A percentile compares a stretch with the other conserved stretches of the same genome.
Conservation (phyloP, 2,329 filamentous ascomycete species). For the Aspergillus sp. region DNA sequence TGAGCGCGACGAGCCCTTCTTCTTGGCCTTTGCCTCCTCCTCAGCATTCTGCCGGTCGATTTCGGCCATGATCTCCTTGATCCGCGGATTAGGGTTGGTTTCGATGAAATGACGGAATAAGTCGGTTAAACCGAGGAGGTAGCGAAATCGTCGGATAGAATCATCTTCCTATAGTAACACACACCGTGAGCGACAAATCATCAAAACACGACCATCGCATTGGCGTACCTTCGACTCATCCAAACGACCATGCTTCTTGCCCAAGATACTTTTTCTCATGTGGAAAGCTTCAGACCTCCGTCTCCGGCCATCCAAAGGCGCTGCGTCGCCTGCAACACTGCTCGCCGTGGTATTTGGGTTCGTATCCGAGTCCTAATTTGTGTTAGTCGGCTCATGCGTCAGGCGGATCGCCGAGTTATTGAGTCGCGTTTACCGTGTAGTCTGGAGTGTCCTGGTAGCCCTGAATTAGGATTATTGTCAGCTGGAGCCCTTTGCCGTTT, state of each 20-base stretch:
- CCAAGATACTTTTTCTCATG: constrained; percentile 86
- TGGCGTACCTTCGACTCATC: constrained; percentile 82
- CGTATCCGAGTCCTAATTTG: constrained; percentile 62
- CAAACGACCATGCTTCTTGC: constrained; percentile 89
- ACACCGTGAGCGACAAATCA: constrained; percentile 15
- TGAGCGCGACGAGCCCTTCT: constrained; percentile 75
- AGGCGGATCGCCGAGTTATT: not conserved
- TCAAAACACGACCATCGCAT: not conserved
- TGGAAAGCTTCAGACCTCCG: constrained; percentile 84
- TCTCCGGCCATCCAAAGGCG: constrained; percentile 73
- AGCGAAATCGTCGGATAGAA: constrained; percentile 89
- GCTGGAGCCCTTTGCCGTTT: not conserved
- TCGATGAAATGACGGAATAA: constrained; percentile 99
- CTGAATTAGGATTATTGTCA: constrained; percentile 29
- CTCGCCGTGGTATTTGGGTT: constrained; percentile 72
- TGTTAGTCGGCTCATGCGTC: constrained; percentile 4
- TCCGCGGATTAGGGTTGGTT: constrained; percentile 90
- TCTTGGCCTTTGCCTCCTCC: constrained; percentile 68
- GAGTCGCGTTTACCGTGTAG: constrained; percentile 54
- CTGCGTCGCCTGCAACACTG: constrained; percentile 76
- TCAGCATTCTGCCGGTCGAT: constrained; percentile 90
- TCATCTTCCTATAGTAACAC: constrained; percentile 73
- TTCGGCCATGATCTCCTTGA: constrained; percentile 89
- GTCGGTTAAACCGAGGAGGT: constrained; percentile 91
- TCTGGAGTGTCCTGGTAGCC: constrained; percentile 62